phyloP scores from a whole-genome alignment of 2,329 filamentous ascomycete genomes.

The Cercospora sp. region DNA sequence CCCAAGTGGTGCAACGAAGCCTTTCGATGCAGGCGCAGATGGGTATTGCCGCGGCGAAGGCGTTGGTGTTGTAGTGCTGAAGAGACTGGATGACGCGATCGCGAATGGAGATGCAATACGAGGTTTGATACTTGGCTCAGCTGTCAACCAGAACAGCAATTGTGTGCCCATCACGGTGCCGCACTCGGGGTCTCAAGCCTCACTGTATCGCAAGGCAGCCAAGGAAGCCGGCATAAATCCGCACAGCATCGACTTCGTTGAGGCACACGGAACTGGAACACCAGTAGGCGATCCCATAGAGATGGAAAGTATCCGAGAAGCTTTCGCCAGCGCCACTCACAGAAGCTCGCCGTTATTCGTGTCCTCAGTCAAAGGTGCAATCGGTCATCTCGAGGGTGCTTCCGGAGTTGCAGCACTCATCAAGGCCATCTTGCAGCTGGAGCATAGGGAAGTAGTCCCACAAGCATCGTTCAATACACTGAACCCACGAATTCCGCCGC shows the following conservation, averaged over 20 bases:
- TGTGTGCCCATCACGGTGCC: conserved; percentile 32
- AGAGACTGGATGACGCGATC: conserved; percentile 36
- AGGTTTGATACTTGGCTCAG: conserved; percentile 30
- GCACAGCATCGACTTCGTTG: conserved; percentile 14
- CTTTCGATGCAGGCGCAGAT: conserved; percentile 32
- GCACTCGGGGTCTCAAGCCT: conserved; percentile 2
- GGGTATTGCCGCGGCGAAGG: conserved; percentile 40
- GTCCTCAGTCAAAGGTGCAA: conserved; percentile 38
- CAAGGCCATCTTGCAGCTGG: conserved; percentile 41
- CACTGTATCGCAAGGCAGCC: conserved; percentile 3
- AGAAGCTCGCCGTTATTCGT: conserved; percentile 27
- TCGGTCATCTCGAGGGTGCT: conserved; percentile 42
- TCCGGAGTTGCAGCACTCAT: conserved; percentile 38
- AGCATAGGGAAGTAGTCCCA: conserved; percentile 36
- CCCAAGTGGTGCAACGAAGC: conserved; percentile 50
- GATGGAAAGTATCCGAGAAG: conserved; percentile 10
- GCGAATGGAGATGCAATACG: conserved; percentile 37
- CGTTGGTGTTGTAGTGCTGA: conserved; percentile 32
- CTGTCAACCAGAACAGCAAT: conserved; percentile 34
- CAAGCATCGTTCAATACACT: conserved; percentile 23
- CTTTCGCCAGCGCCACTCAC: not conserved
- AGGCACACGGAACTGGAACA: conserved; percentile 23
- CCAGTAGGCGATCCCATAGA: conserved; percentile 20
- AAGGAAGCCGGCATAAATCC: conserved; percentile 20
- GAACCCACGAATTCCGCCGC: conserved; percentile 19